Evolutionary conservation across 306 rosid genomes (phyloP).

Genomic region (Citrullus mucosospermus): DNA sequence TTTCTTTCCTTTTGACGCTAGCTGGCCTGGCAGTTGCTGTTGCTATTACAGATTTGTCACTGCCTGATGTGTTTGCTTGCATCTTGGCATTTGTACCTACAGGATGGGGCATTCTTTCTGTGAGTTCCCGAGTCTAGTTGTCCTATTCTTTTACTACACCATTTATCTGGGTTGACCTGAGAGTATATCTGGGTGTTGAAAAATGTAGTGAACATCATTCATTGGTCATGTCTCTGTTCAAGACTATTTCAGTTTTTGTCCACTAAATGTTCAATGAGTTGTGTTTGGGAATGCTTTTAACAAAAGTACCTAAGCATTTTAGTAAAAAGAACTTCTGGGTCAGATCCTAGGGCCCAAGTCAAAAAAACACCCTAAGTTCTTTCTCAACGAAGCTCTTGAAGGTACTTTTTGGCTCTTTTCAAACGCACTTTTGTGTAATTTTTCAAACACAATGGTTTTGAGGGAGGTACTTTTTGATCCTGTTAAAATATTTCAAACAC

Average conservation of each 20-base stretch:
- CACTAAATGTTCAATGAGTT: not conserved
- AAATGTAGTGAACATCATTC: not conserved
- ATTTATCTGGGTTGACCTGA: not conserved
- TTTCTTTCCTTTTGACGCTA: conserved; percentile 66
- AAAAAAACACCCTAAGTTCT: no score
- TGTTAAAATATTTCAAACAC: no score
- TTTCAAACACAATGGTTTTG: no score
- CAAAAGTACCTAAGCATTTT: not conserved
- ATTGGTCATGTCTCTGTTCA: not conserved
- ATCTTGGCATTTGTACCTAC: conserved; percentile 82
- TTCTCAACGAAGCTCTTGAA: no score
- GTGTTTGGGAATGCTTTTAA: not conserved
- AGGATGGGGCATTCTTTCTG: conserved; percentile 91
- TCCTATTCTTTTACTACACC: not conserved
- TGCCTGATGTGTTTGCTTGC: conserved; percentile 67
- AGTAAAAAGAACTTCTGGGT: not conserved
- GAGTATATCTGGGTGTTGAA: not conserved
- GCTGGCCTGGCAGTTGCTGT: conserved; percentile 71
- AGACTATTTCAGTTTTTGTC: not conserved
- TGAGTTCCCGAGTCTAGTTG: conserved; percentile 30
- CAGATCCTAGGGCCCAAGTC: no score
- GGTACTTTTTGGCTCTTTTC: no score
- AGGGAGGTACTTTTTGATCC: not conserved
- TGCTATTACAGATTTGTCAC: conserved; percentile 33
- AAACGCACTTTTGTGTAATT: no score